Conservation (phyloP, 78 protist genomes). For the Emiliania huxleyi region DNA sequence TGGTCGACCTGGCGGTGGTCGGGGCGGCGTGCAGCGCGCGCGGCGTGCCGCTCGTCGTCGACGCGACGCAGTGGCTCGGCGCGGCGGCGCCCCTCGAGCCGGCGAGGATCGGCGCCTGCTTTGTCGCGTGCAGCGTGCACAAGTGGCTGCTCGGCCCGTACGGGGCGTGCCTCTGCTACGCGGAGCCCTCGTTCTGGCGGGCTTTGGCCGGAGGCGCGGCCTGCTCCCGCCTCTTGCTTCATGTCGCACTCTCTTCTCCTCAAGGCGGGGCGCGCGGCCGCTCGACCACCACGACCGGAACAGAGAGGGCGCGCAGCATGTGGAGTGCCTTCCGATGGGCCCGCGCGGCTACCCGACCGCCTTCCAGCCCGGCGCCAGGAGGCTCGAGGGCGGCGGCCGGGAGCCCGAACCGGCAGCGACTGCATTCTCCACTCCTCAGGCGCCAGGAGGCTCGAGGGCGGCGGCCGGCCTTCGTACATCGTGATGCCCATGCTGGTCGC, state of each 20-base stretch:
- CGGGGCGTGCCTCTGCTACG: background rate
- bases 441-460: background rate
- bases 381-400: too few relatives aligned
- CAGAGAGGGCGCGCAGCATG: background rate
- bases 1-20: background rate
- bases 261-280: too few relatives aligned
- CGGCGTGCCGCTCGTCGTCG: background rate
- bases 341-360: background rate
- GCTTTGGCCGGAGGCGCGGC: too few relatives aligned
- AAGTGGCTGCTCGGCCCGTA: slow-evolving; percentile 16
- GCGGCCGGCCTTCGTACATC: background rate
- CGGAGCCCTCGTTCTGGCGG: background rate
- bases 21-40: background rate
- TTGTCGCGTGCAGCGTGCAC: background rate
- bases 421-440: too few relatives aligned
- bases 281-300: background rate
- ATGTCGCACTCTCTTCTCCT: too few relatives aligned
- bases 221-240: too few relatives aligned
- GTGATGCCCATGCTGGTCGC: background rate
- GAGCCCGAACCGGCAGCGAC: too few relatives aligned
- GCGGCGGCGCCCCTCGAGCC: background rate
- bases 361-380: background rate
- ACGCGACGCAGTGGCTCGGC: background rate
- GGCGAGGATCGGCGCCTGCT: background rate
- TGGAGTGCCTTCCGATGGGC: slow-evolving; percentile 4